Evolutionary conservation across 306 rosid genomes (phyloP).

Genomic region (Elaeagnus macrophylla): DNA sequence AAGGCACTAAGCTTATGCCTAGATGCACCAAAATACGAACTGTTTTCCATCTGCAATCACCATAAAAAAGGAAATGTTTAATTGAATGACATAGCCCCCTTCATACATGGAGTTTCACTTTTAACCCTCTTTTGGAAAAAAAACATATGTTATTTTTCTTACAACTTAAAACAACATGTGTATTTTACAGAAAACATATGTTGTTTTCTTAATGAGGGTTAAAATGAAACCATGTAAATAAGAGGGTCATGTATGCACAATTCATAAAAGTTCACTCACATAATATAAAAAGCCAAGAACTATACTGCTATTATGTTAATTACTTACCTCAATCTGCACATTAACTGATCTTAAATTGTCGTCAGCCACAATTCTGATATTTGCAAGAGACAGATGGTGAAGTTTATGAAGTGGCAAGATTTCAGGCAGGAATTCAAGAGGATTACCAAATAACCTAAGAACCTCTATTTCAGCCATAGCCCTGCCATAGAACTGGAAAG

Average conservation of each 20-base stretch:
- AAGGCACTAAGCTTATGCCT: conserved; percentile 93
- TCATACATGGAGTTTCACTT: too few species aligned
- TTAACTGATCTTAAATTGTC: conserved; percentile 86
- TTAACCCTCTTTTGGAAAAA: too few species aligned
- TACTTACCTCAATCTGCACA: conserved; percentile 88
- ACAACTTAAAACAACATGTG: too few species aligned
- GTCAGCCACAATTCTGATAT: conserved; percentile 85
- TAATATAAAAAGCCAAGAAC: conserved; percentile 6
- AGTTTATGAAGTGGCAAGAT: conserved; percentile 84
- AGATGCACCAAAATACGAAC: conserved; percentile 74
- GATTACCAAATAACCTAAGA: conserved; percentile 86
- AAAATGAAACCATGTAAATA: too few species aligned
- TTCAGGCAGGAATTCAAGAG: conserved; percentile 98
- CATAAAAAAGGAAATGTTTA: too few species aligned
- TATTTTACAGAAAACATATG: too few species aligned
- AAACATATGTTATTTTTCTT: conserved; percentile 13
- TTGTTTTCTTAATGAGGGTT: too few species aligned
- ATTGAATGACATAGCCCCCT: too few species aligned
- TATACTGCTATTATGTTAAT: conserved; percentile 12
- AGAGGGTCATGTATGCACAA: too few species aligned
- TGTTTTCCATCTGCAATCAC: conserved; percentile 82
- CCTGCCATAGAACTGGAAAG: conserved; percentile 50
- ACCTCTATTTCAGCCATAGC: conserved; percentile 86
- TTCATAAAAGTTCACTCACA: too few species aligned
- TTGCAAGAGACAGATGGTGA: conserved; percentile 87